Conservation (phyloP, 371 early-diverging fungal species). For the Mortierella sp. region DNA sequence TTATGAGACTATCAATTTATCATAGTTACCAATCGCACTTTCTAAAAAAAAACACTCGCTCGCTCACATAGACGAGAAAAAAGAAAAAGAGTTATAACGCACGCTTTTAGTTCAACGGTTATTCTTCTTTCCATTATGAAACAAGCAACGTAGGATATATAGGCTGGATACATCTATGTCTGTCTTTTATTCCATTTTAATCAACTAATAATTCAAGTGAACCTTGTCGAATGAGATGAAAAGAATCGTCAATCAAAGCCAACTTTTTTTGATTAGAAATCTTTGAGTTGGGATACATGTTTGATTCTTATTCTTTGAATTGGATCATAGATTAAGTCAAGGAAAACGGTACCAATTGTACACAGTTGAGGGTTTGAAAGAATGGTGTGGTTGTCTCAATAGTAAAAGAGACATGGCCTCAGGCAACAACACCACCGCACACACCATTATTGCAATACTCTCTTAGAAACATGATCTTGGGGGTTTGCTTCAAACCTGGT, state of each 20-base stretch:
- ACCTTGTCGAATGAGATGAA: conserved; percentile 5
- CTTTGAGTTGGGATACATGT: too few relatives aligned
- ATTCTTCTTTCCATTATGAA: background rate
- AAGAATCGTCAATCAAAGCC: background rate
- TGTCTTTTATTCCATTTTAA: too few relatives aligned
- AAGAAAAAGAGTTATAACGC: too few relatives aligned
- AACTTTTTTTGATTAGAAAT: background rate
- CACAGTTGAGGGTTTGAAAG: background rate
- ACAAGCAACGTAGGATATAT: background rate
- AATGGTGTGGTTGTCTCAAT: background rate
- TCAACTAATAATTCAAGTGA: conserved; percentile 4
- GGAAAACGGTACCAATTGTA: background rate
- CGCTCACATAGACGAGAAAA: too few relatives aligned
- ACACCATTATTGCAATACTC: too few relatives aligned
- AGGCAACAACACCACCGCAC: too few relatives aligned
- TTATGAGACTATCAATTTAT: background rate
- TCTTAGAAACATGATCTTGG: too few relatives aligned
- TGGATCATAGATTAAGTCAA: background rate
- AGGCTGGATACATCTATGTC: background rate
- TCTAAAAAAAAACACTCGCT: background rate
- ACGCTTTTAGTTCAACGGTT: background rate
- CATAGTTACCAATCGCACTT: background rate
- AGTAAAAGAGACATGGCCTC: background rate
- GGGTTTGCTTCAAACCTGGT: too few relatives aligned
- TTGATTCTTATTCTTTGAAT: background rate